Evolutionary conservation across 345 rosid species (phyloP), one percentile per base, ranked within the genome.

Genomic region (Fremontodendron californicum): DNA sequence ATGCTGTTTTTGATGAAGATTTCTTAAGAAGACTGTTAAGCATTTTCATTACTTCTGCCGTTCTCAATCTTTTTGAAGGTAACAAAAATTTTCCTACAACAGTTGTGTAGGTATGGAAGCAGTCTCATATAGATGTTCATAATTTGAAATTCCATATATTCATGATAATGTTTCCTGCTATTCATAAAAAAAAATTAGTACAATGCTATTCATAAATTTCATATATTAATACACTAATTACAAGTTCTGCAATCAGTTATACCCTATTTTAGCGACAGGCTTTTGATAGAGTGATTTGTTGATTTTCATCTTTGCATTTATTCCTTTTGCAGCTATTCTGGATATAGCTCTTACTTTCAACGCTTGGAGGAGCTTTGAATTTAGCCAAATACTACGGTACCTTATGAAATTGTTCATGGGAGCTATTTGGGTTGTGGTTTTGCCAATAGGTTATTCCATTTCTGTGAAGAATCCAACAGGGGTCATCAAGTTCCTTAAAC

Each of bases 11-110:
- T 40, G 78, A 87, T 45, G 91, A 73, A 75, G 90, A 85, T 75
- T 90, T 90, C 49, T 91, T 85, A 84, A 84, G 78, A 79, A 78
- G 79, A 74, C 88, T 96, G 39, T 67, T 92, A 84, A 96, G 89
- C 90, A 87, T 96, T 78, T 96, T 94, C 87, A 82, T 96, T 77
- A 94, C 98, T 76, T 88, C 88, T 64, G 92, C 97, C 80, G 86
- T 96, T 81, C 97, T 96, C 81, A 90, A 90, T 84, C 80, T 91
- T 78, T 82, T 96, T 63, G 93, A 88, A 91, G 98, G 99, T 94
- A 87, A 51, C 62, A 57, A 43, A 51, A 33, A 37, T 60, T 33
- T 78, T 66, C 63, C 19, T 51, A 67, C 45, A 4, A 3, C 51
- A 8, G 33, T 71, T 27, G 15, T 52, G 42, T 81, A 46, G 37